Evolutionary conservation across 1,139 yeast species (phyloP).

Genomic region (Ogataea hybrid): DNA sequence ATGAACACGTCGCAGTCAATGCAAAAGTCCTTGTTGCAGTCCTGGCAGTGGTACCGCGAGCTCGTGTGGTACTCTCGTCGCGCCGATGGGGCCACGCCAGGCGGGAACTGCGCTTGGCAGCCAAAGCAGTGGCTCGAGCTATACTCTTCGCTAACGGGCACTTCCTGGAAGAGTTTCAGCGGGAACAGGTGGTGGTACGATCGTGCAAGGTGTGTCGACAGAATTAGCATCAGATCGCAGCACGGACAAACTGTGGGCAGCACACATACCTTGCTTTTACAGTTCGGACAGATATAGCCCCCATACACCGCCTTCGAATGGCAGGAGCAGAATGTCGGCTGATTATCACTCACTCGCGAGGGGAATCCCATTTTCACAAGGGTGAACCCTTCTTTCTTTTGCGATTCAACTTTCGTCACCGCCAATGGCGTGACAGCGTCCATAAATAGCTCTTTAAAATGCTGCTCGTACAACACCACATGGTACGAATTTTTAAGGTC

Average conservation of each 20-base stretch:
- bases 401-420: slow-evolving; percentile 43
- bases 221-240: slow-evolving; percentile 82
- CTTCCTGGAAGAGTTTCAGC: slow-evolving; percentile 68
- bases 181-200: slow-evolving; percentile 96
- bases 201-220: slow-evolving; percentile 92
- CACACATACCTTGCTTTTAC: slow-evolving; percentile 79
- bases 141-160: slow-evolving; percentile 47
- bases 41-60: slow-evolving; percentile 68
- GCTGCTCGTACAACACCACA: slow-evolving; percentile 82
- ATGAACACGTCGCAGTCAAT: slow-evolving; percentile 94
- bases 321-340: slow-evolving; percentile 83
- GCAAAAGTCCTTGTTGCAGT: slow-evolving; percentile 75
- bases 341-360: slow-evolving; percentile 56
- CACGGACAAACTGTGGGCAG: slow-evolving; percentile 93
- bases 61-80: slow-evolving; percentile 47
- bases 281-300: slow-evolving; percentile 88
- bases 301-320: slow-evolving; percentile 67
- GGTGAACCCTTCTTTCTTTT: slow-evolving; percentile 55
- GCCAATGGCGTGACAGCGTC: slow-evolving; percentile 94
- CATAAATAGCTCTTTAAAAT: slow-evolving; percentile 79
- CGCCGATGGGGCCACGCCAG: slow-evolving; percentile 34
- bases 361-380: slow-evolving; percentile 98
- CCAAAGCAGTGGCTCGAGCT: slow-evolving; percentile 61
- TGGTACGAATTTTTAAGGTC: slow-evolving; percentile 61
- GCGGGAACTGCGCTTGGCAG: slow-evolving; percentile 58